Evolutionary conservation across 1,139 yeast species (phyloP), one percentile per base, ranked within the genome.

Genomic region (Hyphopichia fennica): DNA sequence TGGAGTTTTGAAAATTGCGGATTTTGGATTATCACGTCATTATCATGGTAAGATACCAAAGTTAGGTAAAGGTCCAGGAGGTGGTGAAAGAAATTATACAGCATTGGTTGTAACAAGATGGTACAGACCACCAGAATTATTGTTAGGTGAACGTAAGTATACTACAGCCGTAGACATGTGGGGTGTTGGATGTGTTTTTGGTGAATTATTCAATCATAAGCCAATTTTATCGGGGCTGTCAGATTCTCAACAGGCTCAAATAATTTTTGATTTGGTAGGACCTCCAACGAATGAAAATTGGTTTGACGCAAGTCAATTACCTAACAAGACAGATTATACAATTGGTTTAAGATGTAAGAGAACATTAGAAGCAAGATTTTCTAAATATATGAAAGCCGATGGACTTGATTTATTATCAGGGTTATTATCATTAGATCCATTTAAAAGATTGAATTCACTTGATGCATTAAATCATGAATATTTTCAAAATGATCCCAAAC

Each of bases 131-230:
- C 99, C 98, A 0, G 97, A 93, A 61, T 73, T 93, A 18, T 75
- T 93, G 19, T 65, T 93, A 41, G 97, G 97, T 1, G 96, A 90
- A 52, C 72, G 86, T 47, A 72, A 77, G 45, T 93, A 93, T 58
- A 90, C 98, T 2, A 87, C 97, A 0, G 95, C 98, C 0, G 91
- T 93, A 16, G 97, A 93, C 64, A 76, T 93, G 65, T 93, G 99
- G 99, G 98, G 98, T 1, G 80, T 88, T 11, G 99, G 99, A 2
- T 95, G 99, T 66, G 95, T 95, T 0, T 84, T 95, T 62, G 99
- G 90, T 0, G 99, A 95, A 62, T 73, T 91, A 56, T 93, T 87
- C 65, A 81, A 81, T 33, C 78, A 81, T 45, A 80, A 77, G 49
- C 99, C 99, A 0, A 87, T 95, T 16, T 65, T 95, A 40, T 90